Conservation (phyloP, 2,329 filamentous ascomycete species). For the Calonectria hawksworthii region DNA sequence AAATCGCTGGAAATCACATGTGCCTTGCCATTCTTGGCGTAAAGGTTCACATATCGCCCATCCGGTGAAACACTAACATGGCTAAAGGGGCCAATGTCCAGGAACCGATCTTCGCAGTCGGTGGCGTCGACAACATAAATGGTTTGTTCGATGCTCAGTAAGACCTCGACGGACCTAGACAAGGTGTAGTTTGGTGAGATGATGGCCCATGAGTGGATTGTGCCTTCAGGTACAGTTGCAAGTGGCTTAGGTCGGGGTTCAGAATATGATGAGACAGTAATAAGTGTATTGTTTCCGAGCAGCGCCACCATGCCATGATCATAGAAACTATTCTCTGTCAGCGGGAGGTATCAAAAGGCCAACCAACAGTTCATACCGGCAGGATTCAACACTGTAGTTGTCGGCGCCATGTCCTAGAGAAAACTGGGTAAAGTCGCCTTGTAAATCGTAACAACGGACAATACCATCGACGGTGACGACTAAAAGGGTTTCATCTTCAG, state of each 20-base stretch:
- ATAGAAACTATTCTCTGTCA: slow-evolving; percentile 74
- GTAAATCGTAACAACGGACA: slow-evolving; percentile 92
- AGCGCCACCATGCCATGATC: slow-evolving; percentile 92
- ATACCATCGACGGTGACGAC: slow-evolving; percentile 91
- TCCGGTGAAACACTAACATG: slow-evolving; percentile 94
- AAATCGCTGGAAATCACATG: slow-evolving; percentile 98
- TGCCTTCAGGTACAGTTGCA: slow-evolving; percentile 80
- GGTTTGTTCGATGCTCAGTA: slow-evolving; percentile 87
- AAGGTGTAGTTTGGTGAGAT: slow-evolving; percentile 90
- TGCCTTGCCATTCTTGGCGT: slow-evolving; percentile 85
- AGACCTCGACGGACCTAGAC: slow-evolving; percentile 91
- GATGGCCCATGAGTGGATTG: slow-evolving; percentile 89
- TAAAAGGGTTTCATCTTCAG: slow-evolving; percentile 91
- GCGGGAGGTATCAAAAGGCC: not conserved
- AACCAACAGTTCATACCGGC: slow-evolving; percentile 63
- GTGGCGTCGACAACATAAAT: slow-evolving; percentile 89
- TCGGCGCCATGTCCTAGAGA: slow-evolving; percentile 91
- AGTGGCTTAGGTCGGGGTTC: slow-evolving; percentile 91
- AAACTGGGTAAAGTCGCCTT: slow-evolving; percentile 95
- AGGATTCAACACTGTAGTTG: slow-evolving; percentile 88
- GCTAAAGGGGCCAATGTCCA: slow-evolving; percentile 92
- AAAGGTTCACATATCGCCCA: slow-evolving; percentile 88
- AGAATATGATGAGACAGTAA: slow-evolving; percentile 89
- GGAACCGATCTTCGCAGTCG: slow-evolving; percentile 90
- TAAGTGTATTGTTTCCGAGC: slow-evolving; percentile 86